A percentile compares a stretch with the other conserved stretches of the same genome.
phyloP scores from a whole-genome alignment of 768 basidiomycete genomes.

The Kwoniella dendrophila region DNA sequence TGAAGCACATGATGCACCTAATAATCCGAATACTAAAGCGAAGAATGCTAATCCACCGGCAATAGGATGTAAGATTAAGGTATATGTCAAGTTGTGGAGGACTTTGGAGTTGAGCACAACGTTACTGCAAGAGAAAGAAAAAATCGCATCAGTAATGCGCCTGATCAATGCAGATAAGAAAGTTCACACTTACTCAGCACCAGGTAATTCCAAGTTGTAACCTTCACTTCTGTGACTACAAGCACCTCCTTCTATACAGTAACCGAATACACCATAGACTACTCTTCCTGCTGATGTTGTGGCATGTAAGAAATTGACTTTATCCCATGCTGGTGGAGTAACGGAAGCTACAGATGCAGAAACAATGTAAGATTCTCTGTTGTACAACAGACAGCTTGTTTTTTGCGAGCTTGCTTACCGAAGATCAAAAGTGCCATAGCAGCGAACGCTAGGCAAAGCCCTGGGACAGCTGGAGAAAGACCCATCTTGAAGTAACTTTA shows the following conservation, averaged over 20 bases:
- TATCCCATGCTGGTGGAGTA: slow-evolving; percentile 73
- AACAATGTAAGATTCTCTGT: neutral
- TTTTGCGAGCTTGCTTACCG: no score
- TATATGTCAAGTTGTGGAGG: slow-evolving; percentile 71
- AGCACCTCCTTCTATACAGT: slow-evolving; percentile 49
- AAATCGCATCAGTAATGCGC: slow-evolving; percentile 15
- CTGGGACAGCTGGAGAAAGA: slow-evolving; percentile 68
- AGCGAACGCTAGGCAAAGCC: slow-evolving; percentile 70
- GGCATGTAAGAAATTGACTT: slow-evolving; percentile 69
- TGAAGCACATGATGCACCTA: slow-evolving; percentile 68
- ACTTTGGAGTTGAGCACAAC: slow-evolving; percentile 61
- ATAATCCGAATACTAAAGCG: slow-evolving; percentile 42
- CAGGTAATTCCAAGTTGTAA: slow-evolving; percentile 60
- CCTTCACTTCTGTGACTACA: slow-evolving; percentile 61
- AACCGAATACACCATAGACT: slow-evolving; percentile 77
- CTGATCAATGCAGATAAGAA: neutral
- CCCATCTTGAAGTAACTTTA: slow-evolving; percentile 30
- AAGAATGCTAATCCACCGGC: slow-evolving; percentile 58
- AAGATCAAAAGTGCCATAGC: slow-evolving; percentile 67
- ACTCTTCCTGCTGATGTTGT: slow-evolving; percentile 56
- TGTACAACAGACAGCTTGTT: neutral
- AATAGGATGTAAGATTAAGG: slow-evolving; percentile 78
- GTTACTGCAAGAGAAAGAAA: slow-evolving; percentile 54
- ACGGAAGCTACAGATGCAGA: slow-evolving; percentile 61
- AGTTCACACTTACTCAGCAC: slow-evolving; percentile 30